Evolutionary conservation across 768 basidiomycete genomes (phyloP).

Genomic region (Lactarius trivialis): DNA sequence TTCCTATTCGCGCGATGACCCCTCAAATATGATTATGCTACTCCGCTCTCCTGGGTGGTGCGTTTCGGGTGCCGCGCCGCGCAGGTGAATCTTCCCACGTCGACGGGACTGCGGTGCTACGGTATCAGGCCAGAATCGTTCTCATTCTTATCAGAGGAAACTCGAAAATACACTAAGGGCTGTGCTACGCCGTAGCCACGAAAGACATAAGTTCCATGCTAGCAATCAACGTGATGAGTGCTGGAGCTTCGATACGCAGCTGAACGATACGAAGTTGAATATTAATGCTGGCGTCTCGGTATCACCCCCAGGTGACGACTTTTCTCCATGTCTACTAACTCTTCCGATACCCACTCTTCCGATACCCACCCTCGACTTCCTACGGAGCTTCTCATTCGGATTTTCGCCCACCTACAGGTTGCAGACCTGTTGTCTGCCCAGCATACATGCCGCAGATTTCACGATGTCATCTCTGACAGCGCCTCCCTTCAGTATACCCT

Average conservation of each 20-base stretch:
- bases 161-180: background rate
- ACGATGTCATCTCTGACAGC: background rate
- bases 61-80: background rate
- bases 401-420: background rate
- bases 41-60: too few species aligned
- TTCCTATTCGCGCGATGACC: background rate
- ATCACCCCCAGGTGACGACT: background rate
- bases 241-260: background rate
- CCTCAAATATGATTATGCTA: background rate
- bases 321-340: background rate
- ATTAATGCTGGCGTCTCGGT: background rate
- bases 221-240: background rate
- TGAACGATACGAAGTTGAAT: background rate
- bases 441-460: background rate
- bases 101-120: background rate
- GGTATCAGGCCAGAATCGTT: background rate
- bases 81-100: background rate
- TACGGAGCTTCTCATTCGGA: background rate
- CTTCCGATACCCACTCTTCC: background rate
- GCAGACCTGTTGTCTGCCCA: background rate
- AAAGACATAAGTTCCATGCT: background rate
- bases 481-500: slow-evolving; percentile 1
- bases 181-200: background rate
- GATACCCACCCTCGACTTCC: background rate
- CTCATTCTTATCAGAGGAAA: background rate